Evolutionary conservation across 2,329 filamentous ascomycete genomes (phyloP).

Genomic region (Fusarium sp.): DNA sequence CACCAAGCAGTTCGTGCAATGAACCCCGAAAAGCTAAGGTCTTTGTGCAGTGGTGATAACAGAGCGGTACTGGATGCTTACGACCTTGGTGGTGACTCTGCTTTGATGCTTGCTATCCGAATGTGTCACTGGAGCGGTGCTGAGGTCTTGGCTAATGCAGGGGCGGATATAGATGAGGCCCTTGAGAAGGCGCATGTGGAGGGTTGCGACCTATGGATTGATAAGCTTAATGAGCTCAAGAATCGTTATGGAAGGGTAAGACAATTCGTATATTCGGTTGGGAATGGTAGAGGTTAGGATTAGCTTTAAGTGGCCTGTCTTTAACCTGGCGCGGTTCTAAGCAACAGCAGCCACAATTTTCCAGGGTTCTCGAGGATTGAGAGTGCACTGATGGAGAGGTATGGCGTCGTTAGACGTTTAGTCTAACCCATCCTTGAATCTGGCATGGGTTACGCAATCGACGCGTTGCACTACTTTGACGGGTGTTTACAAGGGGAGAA

Average conservation of each 20-base stretch:
- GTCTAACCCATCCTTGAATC: no score
- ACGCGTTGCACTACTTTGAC: no score
- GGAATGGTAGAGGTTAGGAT: no score
- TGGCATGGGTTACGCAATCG: no score
- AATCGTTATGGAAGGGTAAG: rapidly evolving
- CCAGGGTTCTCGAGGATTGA: no score
- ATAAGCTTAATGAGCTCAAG: rapidly evolving
- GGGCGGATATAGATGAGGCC: background rate
- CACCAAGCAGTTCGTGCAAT: background rate
- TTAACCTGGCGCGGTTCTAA: no score
- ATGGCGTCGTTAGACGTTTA: no score
- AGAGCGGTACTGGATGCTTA: background rate
- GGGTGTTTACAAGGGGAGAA: no score
- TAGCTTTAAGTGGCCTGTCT: no score
- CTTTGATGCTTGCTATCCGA: background rate
- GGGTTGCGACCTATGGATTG: background rate
- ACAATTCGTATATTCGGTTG: rapidly evolving
- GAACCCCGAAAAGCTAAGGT: rapidly evolving
- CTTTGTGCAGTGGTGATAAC: rapidly evolving
- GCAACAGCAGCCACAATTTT: no score
- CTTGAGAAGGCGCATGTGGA: rapidly evolving
- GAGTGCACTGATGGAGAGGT: no score
- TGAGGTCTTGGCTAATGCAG: rapidly evolving
- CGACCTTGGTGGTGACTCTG: background rate
- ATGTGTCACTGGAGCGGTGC: background rate